These are phyloP conservation scores for Russula dissimulans DNA, from an alignment of 768 basidiomycete species.

Conservation along the genomic window DNA sequence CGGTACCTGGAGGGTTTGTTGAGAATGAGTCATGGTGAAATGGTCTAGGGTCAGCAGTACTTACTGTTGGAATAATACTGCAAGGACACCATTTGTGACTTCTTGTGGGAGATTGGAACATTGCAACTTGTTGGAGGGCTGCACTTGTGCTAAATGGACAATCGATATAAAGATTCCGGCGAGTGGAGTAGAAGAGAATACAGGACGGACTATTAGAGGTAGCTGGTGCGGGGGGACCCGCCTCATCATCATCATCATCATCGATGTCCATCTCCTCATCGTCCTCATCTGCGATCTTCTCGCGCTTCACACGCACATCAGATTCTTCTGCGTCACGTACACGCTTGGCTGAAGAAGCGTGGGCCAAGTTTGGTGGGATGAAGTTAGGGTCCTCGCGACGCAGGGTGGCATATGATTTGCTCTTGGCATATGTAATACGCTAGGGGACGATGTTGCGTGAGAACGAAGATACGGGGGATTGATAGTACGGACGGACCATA, in stretches of 20 bases:
- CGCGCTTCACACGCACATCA: slow-evolving; percentile 49
- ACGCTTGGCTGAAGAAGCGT: slow-evolving; percentile 51
- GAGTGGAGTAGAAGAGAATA: background rate
- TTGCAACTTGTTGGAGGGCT: slow-evolving; percentile 36
- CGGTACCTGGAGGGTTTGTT: slow-evolving; percentile 48
- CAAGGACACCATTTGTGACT: slow-evolving; percentile 78
- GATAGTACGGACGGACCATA: slow-evolving; percentile 48
- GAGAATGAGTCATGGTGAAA: background rate
- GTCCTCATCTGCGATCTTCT: slow-evolving; percentile 48
- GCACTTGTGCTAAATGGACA: slow-evolving; percentile 39
- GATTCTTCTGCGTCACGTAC: slow-evolving; percentile 50
- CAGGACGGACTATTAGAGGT: slow-evolving; percentile 40
- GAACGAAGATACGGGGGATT: slow-evolving; percentile 9
- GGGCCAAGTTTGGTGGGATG: slow-evolving; percentile 58
- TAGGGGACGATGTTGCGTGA: slow-evolving; percentile 26
- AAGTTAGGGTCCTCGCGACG: slow-evolving; percentile 74
- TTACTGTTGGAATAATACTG: slow-evolving; percentile 86
- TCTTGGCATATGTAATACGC: slow-evolving; percentile 88
- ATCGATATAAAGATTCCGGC: slow-evolving; percentile 12
- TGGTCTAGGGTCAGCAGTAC: slow-evolving; percentile 27
- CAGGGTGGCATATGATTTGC: slow-evolving; percentile 79
- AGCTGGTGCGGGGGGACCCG: slow-evolving; percentile 21
- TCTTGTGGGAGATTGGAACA: slow-evolving; percentile 88
- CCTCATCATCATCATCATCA: slow-evolving; percentile 82
- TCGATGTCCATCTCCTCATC: slow-evolving; percentile 94